Percentiles rank a stretch among this genome's conserved stretches.
phyloP scores from a whole-genome alignment of 345 rosid genomes.

The Eucalyptus lansdowneana region DNA sequence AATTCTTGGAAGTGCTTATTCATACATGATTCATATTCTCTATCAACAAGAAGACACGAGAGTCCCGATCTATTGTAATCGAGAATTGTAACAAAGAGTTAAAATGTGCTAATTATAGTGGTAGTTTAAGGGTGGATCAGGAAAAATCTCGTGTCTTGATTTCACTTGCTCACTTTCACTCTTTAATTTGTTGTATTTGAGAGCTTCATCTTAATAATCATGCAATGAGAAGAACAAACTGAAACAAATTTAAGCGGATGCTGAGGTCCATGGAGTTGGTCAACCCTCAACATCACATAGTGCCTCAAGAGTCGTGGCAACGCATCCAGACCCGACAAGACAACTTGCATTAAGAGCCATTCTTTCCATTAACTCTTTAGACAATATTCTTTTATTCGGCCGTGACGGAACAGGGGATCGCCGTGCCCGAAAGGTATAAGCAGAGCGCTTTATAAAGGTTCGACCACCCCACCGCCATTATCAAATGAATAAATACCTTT shows the following conservation, averaged over 20 bases:
- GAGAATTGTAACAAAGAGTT: no score
- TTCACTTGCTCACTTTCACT: neutral
- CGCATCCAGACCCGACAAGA: neutral
- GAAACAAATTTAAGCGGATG: neutral
- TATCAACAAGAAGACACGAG: accelerated
- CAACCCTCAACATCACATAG: neutral
- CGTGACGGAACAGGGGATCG: neutral
- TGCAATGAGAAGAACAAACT: neutral
- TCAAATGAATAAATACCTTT: neutral
- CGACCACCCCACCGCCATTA: neutral
- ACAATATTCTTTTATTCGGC: neutral
- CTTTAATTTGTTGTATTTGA: neutral
- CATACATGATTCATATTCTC: neutral
- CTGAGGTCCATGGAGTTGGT: neutral
- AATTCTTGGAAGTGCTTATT: neutral
- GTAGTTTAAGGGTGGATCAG: accelerated
- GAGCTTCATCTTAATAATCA: neutral
- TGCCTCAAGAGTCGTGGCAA: neutral
- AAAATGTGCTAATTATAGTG: neutral
- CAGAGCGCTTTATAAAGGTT: neutral
- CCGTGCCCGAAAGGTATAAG: neutral
- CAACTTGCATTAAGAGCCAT: neutral
- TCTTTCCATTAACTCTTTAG: neutral
- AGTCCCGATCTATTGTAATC: neutral
- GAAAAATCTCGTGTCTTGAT: neutral